Evolutionary conservation across 2,329 filamentous ascomycete species (phyloP).

Genomic region (Diaporthe destruens): DNA sequence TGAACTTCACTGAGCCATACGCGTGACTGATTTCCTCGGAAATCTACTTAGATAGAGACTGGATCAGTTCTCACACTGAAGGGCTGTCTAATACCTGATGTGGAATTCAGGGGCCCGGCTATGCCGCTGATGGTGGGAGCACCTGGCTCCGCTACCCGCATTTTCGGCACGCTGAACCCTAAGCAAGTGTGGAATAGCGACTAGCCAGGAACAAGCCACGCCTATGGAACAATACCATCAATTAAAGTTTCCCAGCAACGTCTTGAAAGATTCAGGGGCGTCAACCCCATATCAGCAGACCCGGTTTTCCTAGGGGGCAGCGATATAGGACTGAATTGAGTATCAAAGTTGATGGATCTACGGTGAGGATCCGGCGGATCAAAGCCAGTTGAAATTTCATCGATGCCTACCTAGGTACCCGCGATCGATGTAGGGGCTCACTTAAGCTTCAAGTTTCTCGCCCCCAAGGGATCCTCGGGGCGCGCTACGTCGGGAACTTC

Average conservation of each 20-base stretch:
- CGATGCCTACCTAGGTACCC: no score
- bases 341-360: constrained; percentile 1
- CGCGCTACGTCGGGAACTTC: not conserved
- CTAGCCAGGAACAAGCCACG: constrained; percentile 6
- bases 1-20: not conserved
- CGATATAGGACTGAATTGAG: constrained; percentile 1
- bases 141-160: not conserved
- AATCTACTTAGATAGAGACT: no score
- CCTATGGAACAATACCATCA: not conserved
- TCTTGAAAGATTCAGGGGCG: not conserved
- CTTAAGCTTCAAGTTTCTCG: not conserved
- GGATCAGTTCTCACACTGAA: not conserved
- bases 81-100: no score
- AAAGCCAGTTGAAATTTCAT: not conserved
- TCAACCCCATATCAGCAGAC: not conserved
- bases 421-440: not conserved
- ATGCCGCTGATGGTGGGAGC: not conserved
- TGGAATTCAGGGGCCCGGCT: constrained; percentile 5
- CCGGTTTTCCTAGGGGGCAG: constrained; percentile 6
- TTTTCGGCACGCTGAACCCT: constrained; percentile 26
- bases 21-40: not conserved
- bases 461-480: not conserved
- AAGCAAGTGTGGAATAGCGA: not conserved
- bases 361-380: constrained; percentile 17
- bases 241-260: constrained; percentile 12